Conservation (phyloP, 495 filamentous ascomycete genomes). For the Penicillium waksmanii region DNA sequence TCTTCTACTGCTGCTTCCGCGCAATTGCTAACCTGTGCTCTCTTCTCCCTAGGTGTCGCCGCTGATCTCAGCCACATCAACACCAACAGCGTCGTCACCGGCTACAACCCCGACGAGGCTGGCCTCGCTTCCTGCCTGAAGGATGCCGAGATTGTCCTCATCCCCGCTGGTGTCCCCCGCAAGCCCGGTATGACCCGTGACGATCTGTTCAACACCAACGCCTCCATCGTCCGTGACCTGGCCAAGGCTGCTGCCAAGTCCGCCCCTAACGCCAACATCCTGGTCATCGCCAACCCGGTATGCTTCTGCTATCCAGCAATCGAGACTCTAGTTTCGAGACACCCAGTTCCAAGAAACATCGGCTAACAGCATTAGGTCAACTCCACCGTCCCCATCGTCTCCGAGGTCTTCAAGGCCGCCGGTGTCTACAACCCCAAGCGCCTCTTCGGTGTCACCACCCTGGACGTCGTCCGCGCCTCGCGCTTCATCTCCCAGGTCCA, state of each 20-base stretch:
- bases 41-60: constrained; percentile 73
- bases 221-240: constrained; percentile 97
- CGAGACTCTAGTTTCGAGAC: background rate
- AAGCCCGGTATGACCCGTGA: constrained; percentile 99
- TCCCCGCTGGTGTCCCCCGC: constrained; percentile 96
- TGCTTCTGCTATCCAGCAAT: constrained; percentile 17
- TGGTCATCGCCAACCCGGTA: constrained; percentile 97
- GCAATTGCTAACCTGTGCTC: background rate
- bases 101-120: constrained; percentile 76
- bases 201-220: constrained; percentile 99
- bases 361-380: constrained; percentile 62
- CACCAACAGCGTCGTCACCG: constrained; percentile 93
- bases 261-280: constrained; percentile 89
- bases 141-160: constrained; percentile 90
- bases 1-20: background rate
- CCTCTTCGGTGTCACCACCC: constrained; percentile 98
- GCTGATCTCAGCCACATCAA: constrained; percentile 98
- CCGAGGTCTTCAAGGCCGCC: constrained; percentile 92
- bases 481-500: constrained; percentile 96
- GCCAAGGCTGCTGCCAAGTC: constrained; percentile 92
- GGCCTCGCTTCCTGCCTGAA: constrained; percentile 79
- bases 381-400: constrained; percentile 95
- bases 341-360: too few species aligned
- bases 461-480: constrained; percentile 96
- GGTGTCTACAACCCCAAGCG: constrained; percentile 98